These are phyloP conservation scores for Galium porrigens DNA, from an alignment of 305 asterid genomes.

Conservation along the genomic window DNA sequence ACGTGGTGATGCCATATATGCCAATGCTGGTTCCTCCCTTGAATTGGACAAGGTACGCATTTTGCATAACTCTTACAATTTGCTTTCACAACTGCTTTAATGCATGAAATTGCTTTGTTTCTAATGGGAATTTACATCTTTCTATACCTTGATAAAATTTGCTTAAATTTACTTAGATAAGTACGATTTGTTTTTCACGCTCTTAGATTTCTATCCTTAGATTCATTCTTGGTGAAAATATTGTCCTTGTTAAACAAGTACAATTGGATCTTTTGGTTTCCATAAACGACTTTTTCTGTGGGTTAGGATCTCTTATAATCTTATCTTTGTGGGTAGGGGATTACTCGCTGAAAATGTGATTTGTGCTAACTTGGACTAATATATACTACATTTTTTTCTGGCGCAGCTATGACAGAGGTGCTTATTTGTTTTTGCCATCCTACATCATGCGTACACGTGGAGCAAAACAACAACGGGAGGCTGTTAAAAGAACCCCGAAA, in stretches of 20 bases:
- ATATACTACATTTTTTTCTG: background rate
- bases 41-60: slow-evolving; percentile 78
- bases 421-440: slow-evolving; percentile 72
- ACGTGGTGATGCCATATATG: slow-evolving; percentile 97
- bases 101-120: background rate
- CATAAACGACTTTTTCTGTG: background rate
- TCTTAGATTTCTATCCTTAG: background rate
- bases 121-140: background rate
- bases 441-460: slow-evolving; percentile 95
- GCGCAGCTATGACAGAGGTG: slow-evolving; percentile 78
- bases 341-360: background rate
- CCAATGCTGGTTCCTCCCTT: slow-evolving; percentile 95
- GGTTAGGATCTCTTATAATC: background rate
- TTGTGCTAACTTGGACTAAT: background rate
- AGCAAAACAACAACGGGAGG: slow-evolving; percentile 79
- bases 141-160: background rate
- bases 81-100: background rate
- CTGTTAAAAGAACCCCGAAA: slow-evolving; percentile 52
- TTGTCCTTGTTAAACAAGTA: slow-evolving; percentile 1
- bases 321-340: background rate
- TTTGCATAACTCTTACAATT: slow-evolving; percentile 9
- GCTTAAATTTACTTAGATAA: background rate
- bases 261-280: background rate
- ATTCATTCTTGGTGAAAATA: background rate
- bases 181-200: background rate